Base-by-base conservation (phyloP, 169 alveolate species). In the Eimeria maxima region DNA sequence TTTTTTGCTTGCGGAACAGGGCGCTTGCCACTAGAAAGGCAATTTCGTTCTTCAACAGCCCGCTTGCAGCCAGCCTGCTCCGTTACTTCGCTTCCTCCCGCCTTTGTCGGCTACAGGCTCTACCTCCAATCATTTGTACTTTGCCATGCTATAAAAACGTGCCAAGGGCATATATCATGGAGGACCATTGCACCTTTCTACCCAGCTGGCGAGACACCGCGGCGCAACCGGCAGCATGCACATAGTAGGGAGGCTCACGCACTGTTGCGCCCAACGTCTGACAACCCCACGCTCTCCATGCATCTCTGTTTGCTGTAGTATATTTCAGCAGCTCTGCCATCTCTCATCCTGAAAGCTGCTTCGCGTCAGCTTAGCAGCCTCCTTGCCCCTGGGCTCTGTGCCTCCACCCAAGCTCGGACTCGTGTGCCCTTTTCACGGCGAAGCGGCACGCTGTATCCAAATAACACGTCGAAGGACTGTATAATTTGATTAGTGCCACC, bases 201-300 rank as follows among this genome's bases (percentile, higher is more conserved):
- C 80, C 69, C 76, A 60, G 63, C 93, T 86, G 81, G 76, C 80
- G 81, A 86, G 93, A 86, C 81, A 86, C 93, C 57, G 93, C 81
- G 63, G 93, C 93, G 80, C 93, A 42, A 42, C 93, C 60, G 81
- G 93, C 93, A 86, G 93, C 93, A 86, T 86, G 93, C 93, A 86
- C 93, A 63, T 86, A 55, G 76, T 86, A 33, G 80, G 93, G 93
- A 42, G 80, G 93, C 93, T 86, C 63, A 42, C 65, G 65, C 76
- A 86, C 63, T 55, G 93, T 60, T 60, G 93, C 63, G 80, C 71
- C 93, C 74, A 83, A 83, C 91, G 60, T 60, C 80, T 86, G 81
- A 44, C 76, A 38, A 60, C 80, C 93, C 93, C 93, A 55, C 93
- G 93, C 81, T 45, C 22, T 47, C 80, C 69, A 42, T 86, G 63